Evolutionary conservation across 495 filamentous ascomycete species (phyloP), one percentile per base, ranked within the genome.

Genomic region (Penicillium nucicola): DNA sequence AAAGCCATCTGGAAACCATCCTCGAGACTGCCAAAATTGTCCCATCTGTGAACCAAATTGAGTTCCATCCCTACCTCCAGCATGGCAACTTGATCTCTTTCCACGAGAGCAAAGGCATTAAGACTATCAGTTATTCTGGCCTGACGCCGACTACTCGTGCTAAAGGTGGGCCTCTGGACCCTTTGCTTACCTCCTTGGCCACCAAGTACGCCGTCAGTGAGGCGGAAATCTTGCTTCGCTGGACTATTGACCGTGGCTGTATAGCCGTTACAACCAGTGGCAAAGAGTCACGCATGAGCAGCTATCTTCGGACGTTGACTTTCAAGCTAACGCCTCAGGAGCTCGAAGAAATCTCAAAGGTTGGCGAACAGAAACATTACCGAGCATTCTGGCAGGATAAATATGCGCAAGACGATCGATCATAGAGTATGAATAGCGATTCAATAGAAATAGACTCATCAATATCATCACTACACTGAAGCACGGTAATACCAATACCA

Each of bases 41-140:
- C 11, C 91, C 91, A 0, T 82, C 75, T 2, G 77, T 90, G 58
- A 95, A 96, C 68, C 90, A 95, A 74, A 88, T 95, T 52, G 90
- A 96, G 67, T 92, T 81, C 58, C 88, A 95, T 59, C 86, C 89
- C 0, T 95, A 96, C 65, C 76, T 96, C 31, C 91, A 95, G 66
- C 90, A 86, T 64, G 71, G 71, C 3, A 67, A 70, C n/a, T 75
- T 95, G 13, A 33, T 95, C 5, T 65, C 70, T 5, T 89, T 79
- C 67, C 83, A 86, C 48, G 77, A 81, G 57, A 68, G 80, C 61
- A 75, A 89, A 49, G 72, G 74, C 17, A 93, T 96, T 57, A 84
- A 83, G 5, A 79, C 84, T 0, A 70, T 77, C 4, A 87, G 85
- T 25, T 96, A 92, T 64, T 77, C 67, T 0, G 82, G 88, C 5